Conservation (phyloP, 208 protist species). For the Kentomonas sorsogonicus region DNA sequence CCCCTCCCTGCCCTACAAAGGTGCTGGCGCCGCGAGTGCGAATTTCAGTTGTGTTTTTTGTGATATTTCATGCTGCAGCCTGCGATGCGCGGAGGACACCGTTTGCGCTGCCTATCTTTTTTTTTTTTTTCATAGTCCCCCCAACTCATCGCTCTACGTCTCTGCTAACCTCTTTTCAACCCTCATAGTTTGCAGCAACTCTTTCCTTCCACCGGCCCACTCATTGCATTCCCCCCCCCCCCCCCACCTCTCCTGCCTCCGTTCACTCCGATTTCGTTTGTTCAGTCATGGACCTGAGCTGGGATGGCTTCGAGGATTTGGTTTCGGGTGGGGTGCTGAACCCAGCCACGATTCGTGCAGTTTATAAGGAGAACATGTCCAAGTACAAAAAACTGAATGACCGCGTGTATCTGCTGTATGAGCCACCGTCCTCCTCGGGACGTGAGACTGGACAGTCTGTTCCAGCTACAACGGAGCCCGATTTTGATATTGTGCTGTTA, state of each 20-base stretch:
- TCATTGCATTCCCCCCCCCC: background rate
- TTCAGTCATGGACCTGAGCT: slow-evolving; percentile 23
- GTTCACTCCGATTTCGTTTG: background rate
- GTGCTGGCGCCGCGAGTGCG: no score
- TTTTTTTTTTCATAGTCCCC: background rate
- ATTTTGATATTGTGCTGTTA: slow-evolving; percentile 61
- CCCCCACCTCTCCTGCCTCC: background rate
- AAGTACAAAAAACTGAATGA: slow-evolving; percentile 26
- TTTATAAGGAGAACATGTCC: slow-evolving; percentile 14
- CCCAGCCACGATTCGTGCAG: slow-evolving; percentile 13
- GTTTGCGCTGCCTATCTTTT: background rate
- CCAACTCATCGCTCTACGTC: no score
- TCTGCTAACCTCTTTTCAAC: no score
- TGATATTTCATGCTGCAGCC: no score
- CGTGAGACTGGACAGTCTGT: no score
- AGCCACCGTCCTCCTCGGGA: slow-evolving; percentile 13
- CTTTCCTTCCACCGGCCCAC: slow-evolving; percentile 1
- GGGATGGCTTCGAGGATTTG: slow-evolving; percentile 35
- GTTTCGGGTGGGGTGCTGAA: slow-evolving; percentile 36
- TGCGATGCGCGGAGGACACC: no score
- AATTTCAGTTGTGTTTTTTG: no score
- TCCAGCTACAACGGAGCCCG: background rate
- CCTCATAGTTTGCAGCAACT: background rate
- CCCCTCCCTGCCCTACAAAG: no score
- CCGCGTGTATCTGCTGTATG: slow-evolving; percentile 29